Percentiles rank a stretch among this genome's conserved stretches.
Conservation (phyloP, 2,329 filamentous ascomycete genomes). For the Monilinia fructicola region DNA sequence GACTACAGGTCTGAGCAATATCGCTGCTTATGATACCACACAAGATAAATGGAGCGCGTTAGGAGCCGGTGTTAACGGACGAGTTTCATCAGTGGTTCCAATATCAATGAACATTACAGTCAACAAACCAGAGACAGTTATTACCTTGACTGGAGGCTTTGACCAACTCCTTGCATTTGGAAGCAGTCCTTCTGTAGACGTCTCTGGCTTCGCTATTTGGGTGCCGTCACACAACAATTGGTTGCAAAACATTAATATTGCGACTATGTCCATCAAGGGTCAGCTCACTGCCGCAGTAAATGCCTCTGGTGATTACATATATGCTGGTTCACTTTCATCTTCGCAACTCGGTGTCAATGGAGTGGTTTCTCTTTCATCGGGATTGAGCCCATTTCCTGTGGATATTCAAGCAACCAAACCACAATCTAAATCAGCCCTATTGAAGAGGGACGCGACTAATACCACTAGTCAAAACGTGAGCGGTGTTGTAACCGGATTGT, state of each 20-base stretch:
- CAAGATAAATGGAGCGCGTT: conserved; percentile 73
- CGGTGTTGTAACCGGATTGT: conserved; percentile 76
- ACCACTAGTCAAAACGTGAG: conserved; percentile 48
- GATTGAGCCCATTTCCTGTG: conserved; percentile 58
- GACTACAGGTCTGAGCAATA: conserved; percentile 65
- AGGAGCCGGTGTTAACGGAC: conserved; percentile 82
- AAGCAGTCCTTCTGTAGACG: conserved; percentile 58
- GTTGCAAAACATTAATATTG: conserved; percentile 73
- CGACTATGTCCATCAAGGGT: conserved; percentile 68
- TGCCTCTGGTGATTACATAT: conserved; percentile 62
- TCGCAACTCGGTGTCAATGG: conserved; percentile 71
- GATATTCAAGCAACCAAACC: conserved; percentile 49
- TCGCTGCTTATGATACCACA: conserved; percentile 72
- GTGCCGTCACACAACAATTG: conserved; percentile 82
- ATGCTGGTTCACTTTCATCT: conserved; percentile 80
- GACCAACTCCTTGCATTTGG: conserved; percentile 67
- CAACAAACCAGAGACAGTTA: conserved; percentile 66
- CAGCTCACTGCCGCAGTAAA: conserved; percentile 70
- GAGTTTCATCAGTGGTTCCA: conserved; percentile 71
- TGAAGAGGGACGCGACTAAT: conserved; percentile 48
- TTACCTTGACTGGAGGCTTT: conserved; percentile 82
- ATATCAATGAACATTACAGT: conserved; percentile 76
- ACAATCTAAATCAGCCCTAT: conserved; percentile 43
- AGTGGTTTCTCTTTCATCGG: conserved; percentile 61
- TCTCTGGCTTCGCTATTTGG: conserved; percentile 85